phyloP scores from a whole-genome alignment of 805 yeast genomes.

The Candida piceae region DNA sequence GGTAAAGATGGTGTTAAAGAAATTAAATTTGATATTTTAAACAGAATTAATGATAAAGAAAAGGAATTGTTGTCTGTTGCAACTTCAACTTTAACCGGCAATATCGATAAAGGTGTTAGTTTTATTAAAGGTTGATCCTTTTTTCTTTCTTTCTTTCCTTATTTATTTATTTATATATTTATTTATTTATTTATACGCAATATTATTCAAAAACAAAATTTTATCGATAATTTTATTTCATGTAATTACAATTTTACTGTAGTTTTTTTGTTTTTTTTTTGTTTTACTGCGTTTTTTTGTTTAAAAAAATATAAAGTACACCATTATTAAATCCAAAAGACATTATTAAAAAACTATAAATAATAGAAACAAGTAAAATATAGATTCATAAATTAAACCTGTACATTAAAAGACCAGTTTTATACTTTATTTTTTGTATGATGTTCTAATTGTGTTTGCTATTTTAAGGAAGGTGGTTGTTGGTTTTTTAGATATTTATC shows the following conservation, averaged over 20 bases:
- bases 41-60: conserved; percentile 46
- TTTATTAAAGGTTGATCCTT: conserved; percentile 5
- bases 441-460: neutral
- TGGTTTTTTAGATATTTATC: no score
- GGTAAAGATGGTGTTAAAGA: conserved; percentile 50
- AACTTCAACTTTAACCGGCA: conserved; percentile 43
- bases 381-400: no score
- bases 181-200: no score
- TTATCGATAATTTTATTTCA: no score
- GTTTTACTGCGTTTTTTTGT: neutral
- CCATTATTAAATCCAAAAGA: neutral
- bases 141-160: neutral
- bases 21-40: conserved; percentile 50
- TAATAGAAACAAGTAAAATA: neutral
- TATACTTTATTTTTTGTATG: neutral
- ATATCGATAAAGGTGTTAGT: conserved; percentile 53
- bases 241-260: no score
- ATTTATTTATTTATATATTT: neutral
- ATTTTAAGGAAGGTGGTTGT: no score
- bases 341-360: neutral
- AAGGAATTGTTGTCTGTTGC: conserved; percentile 50
- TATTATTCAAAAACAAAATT: no score
- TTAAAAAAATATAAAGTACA: neutral
- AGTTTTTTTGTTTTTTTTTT: neutral
- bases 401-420: no score